Base-by-base conservation (phyloP, 2,329 filamentous ascomycete species). In the Aspergillus sp. region DNA sequence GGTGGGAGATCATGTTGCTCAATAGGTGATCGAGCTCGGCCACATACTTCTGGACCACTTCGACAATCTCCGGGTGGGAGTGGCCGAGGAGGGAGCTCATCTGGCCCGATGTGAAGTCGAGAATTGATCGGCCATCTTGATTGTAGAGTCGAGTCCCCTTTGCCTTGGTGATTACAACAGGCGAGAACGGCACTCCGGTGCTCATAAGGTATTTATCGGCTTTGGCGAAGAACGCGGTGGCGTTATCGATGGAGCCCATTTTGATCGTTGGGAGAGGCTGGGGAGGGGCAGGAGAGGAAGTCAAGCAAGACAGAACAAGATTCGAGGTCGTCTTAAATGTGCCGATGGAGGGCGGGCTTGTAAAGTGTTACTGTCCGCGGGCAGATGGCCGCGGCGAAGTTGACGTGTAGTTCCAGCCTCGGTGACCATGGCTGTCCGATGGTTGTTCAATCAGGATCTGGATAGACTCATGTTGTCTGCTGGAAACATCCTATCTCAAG, bases 71-170 rank as follows among this genome's bases (percentile, higher is more conserved):
- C 0, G 82, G 80, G 62, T 86, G 79, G 0, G 79, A 79, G 64
- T 87, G 84, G 7, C 84, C 84, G 1, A 87, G 72, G 0, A 87
- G 74, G 35, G 79, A 86, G 6, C 78, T 81, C 82, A 86, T 86
- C 60, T 87, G 84, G 14, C 84, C 83, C 0, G 83, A 86, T 1
- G 83, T 87, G 72, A 80, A 85, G 69, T 87, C 83, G 0, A 86
- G 76, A 54, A 86, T 79, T 49, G 74, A 69, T 14, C 76, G 74
- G 17, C 75, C 75, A 3, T 68, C 61, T 0, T 71, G 68, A 43
- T 78, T 78, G 64, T 80, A 83, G 19, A 85, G 73, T 9, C 72
- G 68, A 0, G 76, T 77, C 8, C 81, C 81, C 45, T 75, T 62
- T 12, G 79, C 79, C 37, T 72, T 75, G 47, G 73, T 77, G 62